These are phyloP conservation scores for Apiospora malaysiana DNA, from an alignment of 2,329 filamentous ascomycete genomes.

Conservation along the genomic window DNA sequence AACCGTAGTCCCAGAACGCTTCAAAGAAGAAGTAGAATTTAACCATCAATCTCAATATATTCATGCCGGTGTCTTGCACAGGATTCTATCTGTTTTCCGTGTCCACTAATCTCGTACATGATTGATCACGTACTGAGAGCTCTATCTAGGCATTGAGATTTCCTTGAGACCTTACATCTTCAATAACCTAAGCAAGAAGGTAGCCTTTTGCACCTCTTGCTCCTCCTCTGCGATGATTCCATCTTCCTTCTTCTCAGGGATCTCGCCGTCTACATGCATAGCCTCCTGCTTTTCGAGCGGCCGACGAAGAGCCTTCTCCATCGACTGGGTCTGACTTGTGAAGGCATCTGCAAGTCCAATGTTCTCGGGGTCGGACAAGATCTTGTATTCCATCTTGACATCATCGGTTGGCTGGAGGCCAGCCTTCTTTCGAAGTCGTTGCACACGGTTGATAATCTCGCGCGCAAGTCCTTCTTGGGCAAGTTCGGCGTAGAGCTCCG, in stretches of 20 bases:
- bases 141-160: constrained; percentile 26
- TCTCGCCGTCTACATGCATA: constrained; percentile 64
- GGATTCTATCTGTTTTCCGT: not conserved
- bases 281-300: constrained; percentile 74
- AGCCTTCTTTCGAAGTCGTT: constrained; percentile 92
- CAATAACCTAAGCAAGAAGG: constrained; percentile 76
- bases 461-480: constrained; percentile 87
- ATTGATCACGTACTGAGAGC: not conserved
- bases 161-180: constrained; percentile 59
- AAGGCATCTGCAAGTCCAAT: constrained; percentile 76
- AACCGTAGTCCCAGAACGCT: constrained; percentile 48
- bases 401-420: constrained; percentile 91
- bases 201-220: constrained; percentile 84
- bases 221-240: constrained; percentile 80
- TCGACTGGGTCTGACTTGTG: constrained; percentile 67
- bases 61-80: not conserved
- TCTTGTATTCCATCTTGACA: constrained; percentile 90
- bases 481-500: constrained; percentile 80
- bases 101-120: not conserved
- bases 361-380: constrained; percentile 77
- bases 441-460: constrained; percentile 92
- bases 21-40: constrained; percentile 48
- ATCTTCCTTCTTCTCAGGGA: constrained; percentile 55
- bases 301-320: constrained; percentile 79
- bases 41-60: constrained; percentile 8